phyloP scores from a whole-genome alignment of 2,329 filamentous ascomycete species.

The Claviceps monticola region DNA sequence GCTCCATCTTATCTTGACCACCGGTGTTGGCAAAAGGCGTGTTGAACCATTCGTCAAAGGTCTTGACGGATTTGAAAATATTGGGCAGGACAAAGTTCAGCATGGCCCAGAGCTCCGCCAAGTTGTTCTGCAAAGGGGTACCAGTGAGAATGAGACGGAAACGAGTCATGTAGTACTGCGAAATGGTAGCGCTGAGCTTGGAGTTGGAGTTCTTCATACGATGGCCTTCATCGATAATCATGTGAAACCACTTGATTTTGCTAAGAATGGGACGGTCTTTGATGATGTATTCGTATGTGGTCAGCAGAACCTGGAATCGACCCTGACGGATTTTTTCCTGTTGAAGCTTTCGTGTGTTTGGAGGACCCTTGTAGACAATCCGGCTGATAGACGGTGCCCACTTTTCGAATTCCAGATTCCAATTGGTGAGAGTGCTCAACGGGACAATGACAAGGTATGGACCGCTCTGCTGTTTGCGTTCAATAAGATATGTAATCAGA shows the following conservation, averaged over 20 bases:
- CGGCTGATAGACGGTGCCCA: constrained; percentile 82
- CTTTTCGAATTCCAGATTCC: constrained; percentile 97
- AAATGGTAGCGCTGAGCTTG: constrained; percentile 88
- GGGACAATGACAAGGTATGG: constrained; percentile 96
- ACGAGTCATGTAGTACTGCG: constrained; percentile 85
- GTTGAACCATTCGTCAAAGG: constrained; percentile 99
- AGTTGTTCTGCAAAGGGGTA: constrained; percentile 93
- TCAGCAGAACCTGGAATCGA: constrained; percentile 89
- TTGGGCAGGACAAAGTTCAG: constrained; percentile 96
- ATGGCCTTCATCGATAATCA: constrained; percentile 99
- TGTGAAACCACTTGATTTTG: constrained; percentile 99
- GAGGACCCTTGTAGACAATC: constrained; percentile 95
- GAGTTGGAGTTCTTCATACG: constrained; percentile 98
- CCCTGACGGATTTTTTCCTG: constrained; percentile 91
- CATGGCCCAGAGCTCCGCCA: constrained; percentile 91
- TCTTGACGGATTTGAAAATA: constrained; percentile 98
- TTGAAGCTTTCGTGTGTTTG: constrained; percentile 72
- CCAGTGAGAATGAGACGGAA: constrained; percentile 95
- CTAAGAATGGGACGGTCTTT: constrained; percentile 90
- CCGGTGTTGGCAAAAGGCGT: constrained; percentile 98
- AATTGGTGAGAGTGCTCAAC: constrained; percentile 92
- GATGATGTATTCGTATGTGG: constrained; percentile 99
- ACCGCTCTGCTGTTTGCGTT: constrained; percentile 81
- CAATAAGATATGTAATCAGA: constrained; percentile 92
- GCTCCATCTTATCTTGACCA: constrained; percentile 95